Conservation (phyloP, 345 rosid species). For the Kernera saxatilis region DNA sequence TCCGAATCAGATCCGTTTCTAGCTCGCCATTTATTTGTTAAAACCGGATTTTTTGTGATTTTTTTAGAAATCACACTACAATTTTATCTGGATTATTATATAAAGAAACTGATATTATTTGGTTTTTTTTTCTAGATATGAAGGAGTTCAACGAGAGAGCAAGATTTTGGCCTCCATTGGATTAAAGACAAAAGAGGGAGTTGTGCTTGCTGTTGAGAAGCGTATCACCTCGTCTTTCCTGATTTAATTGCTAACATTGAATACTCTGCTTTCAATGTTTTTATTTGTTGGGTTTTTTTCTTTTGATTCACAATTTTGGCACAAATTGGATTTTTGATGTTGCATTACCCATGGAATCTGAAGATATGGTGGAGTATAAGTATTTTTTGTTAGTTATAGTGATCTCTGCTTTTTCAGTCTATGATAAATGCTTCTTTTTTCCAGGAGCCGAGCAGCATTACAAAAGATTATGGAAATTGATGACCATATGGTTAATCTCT, state of each 20-base stretch:
- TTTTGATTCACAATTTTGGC: too few relatives aligned
- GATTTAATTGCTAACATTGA: constrained; percentile 35
- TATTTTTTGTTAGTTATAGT: not conserved
- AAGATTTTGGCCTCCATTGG: too few relatives aligned
- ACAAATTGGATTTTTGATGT: not conserved
- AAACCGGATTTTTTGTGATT: too few relatives aligned
- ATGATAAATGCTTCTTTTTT: not conserved
- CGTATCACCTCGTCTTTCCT: constrained; percentile 86
- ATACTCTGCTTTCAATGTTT: not conserved
- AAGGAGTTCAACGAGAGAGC: too few relatives aligned
- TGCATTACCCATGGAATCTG: not conserved
- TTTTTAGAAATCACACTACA: too few relatives aligned
- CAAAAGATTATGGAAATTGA: constrained; percentile 98
- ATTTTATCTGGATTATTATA: too few relatives aligned
- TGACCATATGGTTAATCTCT: too few relatives aligned
- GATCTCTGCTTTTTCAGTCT: not conserved
- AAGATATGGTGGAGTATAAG: not conserved
- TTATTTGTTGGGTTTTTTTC: not conserved
- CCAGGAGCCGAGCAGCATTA: constrained; percentile 98
- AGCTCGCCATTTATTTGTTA: too few relatives aligned
- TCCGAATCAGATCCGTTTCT: too few relatives aligned
- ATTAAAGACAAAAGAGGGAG: constrained; percentile 88
- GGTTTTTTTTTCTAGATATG: too few relatives aligned
- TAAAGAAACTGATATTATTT: too few relatives aligned
- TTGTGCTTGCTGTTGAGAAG: constrained; percentile 98